These are phyloP conservation scores for Aspergillus sp. DNA, from an alignment of 2,329 filamentous ascomycete species.

Conservation along the genomic window DNA sequence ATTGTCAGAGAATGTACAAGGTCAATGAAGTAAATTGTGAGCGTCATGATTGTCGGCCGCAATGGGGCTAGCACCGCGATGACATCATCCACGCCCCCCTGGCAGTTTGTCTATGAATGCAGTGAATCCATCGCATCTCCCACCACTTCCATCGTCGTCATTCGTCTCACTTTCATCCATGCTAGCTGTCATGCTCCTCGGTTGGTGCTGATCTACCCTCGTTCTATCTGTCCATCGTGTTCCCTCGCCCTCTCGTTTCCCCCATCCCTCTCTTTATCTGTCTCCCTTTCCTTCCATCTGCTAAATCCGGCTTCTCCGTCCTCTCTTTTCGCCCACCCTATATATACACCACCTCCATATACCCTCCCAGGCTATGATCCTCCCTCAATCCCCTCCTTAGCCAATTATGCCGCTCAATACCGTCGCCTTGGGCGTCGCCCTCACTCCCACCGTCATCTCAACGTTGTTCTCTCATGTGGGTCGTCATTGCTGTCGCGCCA, in stretches of 20 bases:
- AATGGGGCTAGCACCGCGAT: neutral
- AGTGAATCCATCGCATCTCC: no score
- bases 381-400: neutral
- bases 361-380: no score
- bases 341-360: neutral
- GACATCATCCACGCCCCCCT: neutral
- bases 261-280: neutral
- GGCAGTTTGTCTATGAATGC: neutral
- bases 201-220: neutral
- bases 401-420: slow-evolving; percentile 68
- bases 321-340: neutral
- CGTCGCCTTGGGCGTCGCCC: slow-evolving; percentile 74
- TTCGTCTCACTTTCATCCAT: neutral
- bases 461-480: slow-evolving; percentile 84
- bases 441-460: slow-evolving; percentile 82
- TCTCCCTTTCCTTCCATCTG: neutral
- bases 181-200: neutral
- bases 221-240: neutral
- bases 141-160: neutral
- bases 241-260: neutral
- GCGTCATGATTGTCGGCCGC: neutral
- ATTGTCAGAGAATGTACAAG: neutral
- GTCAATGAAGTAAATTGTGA: neutral
- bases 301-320: neutral
- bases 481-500: slow-evolving; percentile 12